Percentiles rank a stretch among this genome's conserved stretches.
These are phyloP conservation scores for Fraxinus excelsior DNA, from an alignment of 257 asterid species.

Conservation along the genomic window DNA sequence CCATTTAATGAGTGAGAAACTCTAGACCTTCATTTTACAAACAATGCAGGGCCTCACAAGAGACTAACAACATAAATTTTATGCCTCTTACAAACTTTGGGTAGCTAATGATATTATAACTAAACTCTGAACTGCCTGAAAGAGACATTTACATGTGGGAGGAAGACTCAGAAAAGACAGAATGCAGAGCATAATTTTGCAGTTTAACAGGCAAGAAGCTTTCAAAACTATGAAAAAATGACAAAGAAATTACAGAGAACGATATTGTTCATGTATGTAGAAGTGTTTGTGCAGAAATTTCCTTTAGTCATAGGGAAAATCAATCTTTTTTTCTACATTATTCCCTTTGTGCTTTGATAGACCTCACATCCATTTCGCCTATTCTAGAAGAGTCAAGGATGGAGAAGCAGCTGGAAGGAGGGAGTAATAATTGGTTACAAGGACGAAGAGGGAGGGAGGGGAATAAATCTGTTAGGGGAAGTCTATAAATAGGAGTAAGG, in stretches of 20 bases:
- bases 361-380: too few species aligned
- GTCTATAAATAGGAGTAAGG: too few species aligned
- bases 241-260: background rate
- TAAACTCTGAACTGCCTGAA: background rate
- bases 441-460: too few species aligned
- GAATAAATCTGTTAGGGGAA: too few species aligned
- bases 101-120: background rate
- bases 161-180: background rate
- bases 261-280: background rate
- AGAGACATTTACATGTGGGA: background rate
- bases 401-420: too few species aligned
- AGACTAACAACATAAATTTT: background rate
- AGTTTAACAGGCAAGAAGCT: background rate
- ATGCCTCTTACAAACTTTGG: background rate
- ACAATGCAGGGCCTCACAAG: background rate
- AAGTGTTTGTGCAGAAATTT: background rate
- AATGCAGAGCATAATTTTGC: background rate
- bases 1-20: too few species aligned
- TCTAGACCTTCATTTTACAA: background rate
- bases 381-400: too few species aligned
- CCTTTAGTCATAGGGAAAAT: background rate
- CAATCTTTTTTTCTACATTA: background rate
- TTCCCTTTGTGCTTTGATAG: background rate
- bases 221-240: background rate
- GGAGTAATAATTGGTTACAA: too few species aligned